Evolutionary conservation across 768 basidiomycete species (phyloP).

Genomic region (Suillus placidus): DNA sequence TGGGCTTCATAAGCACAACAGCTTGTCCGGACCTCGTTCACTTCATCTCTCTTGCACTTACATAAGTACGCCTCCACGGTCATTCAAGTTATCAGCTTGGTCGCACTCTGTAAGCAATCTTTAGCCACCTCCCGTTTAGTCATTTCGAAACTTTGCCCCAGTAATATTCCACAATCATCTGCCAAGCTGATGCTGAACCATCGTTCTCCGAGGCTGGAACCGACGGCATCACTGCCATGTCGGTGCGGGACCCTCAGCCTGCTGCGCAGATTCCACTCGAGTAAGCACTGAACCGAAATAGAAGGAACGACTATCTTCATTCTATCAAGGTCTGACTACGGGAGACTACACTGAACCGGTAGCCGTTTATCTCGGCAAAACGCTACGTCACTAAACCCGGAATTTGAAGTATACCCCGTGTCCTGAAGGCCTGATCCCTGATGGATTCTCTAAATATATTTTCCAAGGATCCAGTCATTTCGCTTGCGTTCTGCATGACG

Average conservation of each 20-base stretch:
- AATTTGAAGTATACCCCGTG: conserved; percentile 4
- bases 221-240: conserved; percentile 22
- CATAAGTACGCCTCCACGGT: background rate
- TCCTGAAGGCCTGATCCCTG: conserved; percentile 15
- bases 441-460: conserved; percentile 14
- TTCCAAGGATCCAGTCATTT: conserved; percentile 11
- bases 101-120: conserved; percentile 19
- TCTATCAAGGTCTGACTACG: too few relatives aligned
- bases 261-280: conserved; percentile 17
- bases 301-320: too few relatives aligned
- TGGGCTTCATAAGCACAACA: conserved; percentile 26
- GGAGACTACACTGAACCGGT: conserved; percentile 14
- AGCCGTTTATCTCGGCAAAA: conserved; percentile 12
- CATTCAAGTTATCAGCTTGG: conserved; percentile 13
- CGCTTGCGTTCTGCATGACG: conserved; percentile 9
- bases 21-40: conserved; percentile 32
- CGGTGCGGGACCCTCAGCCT: conserved; percentile 18
- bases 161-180: conserved; percentile 14
- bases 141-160: conserved; percentile 14
- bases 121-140: conserved; percentile 3
- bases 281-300: conserved; percentile 11
- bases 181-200: conserved; percentile 18
- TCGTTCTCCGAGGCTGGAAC: conserved; percentile 20
- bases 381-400: conserved; percentile 13
- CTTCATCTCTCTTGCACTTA: conserved; percentile 11